Evolutionary conservation across 2,329 filamentous ascomycete genomes (phyloP).

Genomic region (Neocatenulostroma microsporum): DNA sequence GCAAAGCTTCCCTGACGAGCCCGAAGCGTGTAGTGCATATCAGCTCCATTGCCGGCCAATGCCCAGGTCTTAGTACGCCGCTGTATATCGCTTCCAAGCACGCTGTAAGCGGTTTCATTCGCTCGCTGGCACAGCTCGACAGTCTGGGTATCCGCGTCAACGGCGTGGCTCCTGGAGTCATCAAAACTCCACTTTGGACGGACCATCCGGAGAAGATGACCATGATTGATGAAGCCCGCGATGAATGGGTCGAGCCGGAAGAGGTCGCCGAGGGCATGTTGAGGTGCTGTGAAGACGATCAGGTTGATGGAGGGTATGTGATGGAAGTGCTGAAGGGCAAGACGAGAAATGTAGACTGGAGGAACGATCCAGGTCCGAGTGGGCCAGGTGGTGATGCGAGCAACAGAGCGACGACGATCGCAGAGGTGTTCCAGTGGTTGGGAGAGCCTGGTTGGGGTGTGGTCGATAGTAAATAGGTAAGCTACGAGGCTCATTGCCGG

Average conservation of each 20-base stretch:
- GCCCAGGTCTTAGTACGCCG: constrained; percentile 31
- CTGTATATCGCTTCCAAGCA: constrained; percentile 42
- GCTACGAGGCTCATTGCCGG: no score
- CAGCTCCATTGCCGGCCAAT: constrained; percentile 38
- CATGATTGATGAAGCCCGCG: constrained; percentile 40
- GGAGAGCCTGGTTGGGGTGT: constrained; percentile 44
- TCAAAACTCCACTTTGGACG: constrained; percentile 56
- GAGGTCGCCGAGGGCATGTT: constrained; percentile 55
- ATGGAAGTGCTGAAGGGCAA: constrained; percentile 49
- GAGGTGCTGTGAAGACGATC: constrained; percentile 45
- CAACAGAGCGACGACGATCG: constrained; percentile 33
- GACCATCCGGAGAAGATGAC: constrained; percentile 54
- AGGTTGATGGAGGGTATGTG: constrained; percentile 44
- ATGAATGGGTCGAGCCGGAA: constrained; percentile 54
- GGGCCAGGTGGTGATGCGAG: constrained; percentile 35
- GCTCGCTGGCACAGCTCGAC: constrained; percentile 45
- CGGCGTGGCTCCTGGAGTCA: constrained; percentile 52
- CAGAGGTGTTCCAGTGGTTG: constrained; percentile 46
- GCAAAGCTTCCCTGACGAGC: constrained; percentile 31
- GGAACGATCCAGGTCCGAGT: constrained; percentile 48
- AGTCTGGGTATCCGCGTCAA: constrained; percentile 49
- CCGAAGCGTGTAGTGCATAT: constrained; percentile 42
- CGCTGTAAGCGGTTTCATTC: constrained; percentile 42
- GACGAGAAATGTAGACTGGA: constrained; percentile 43
- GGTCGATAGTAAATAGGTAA: no score